Evolutionary conservation across 371 early-diverging fungal genomes (phyloP).

Genomic region (Syncephalastrum contaminatum): DNA sequence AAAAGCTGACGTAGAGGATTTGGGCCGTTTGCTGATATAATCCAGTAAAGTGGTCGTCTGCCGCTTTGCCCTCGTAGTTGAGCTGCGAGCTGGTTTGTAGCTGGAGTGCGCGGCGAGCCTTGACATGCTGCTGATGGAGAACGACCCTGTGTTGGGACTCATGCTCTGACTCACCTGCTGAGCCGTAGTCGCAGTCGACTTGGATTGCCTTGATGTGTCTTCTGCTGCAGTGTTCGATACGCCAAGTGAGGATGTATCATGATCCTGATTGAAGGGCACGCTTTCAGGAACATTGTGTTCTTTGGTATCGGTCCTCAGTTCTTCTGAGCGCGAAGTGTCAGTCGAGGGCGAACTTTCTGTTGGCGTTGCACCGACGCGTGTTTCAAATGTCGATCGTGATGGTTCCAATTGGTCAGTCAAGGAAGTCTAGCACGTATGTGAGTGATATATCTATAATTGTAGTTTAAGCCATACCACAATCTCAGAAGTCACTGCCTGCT

Average conservation of each 20-base stretch:
- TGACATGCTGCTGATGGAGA: no score
- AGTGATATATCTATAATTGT: no score
- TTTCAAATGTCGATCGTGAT: conserved; percentile 54
- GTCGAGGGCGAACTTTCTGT: background rate
- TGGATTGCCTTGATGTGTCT: no score
- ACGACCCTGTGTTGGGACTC: no score
- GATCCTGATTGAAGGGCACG: no score
- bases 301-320: background rate
- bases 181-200: no score
- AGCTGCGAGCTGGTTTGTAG: no score
- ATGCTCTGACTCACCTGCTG: no score
- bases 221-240: no score
- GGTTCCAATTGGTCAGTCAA: conserved; percentile 58
- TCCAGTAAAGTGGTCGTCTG: background rate
- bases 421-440: conserved; percentile 20
- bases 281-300: background rate
- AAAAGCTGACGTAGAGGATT: background rate
- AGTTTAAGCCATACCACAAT: conserved; percentile 40
- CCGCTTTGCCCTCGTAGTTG: background rate
- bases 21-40: background rate
- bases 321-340: background rate
- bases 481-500: conserved; percentile 40
- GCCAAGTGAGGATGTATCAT: no score
- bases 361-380: conserved; percentile 1
- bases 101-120: no score